Conservation (phyloP, 164 flowering plant genomes). For the Paratinospora sagittata region DNA sequence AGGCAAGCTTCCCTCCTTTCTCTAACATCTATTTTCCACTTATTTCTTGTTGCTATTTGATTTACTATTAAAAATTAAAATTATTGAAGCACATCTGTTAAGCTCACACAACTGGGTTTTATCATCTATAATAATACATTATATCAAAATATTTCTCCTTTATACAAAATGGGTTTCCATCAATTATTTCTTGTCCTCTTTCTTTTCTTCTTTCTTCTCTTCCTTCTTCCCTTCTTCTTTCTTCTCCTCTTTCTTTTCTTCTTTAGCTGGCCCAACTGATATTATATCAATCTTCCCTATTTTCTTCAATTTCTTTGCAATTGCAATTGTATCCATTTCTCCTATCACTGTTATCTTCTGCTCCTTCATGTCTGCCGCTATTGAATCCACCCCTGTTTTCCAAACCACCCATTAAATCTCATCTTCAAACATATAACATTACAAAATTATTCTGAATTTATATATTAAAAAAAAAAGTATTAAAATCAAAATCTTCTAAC, state of each 20-base stretch:
- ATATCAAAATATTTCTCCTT: not conserved
- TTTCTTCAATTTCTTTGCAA: conserved; percentile 65
- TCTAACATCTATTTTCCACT: too few relatives aligned
- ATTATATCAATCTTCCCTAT: conserved; percentile 40
- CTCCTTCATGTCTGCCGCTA: conserved; percentile 77
- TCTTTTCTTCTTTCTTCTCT: conserved; percentile 18
- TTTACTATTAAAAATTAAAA: not conserved
- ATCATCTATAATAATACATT: not conserved
- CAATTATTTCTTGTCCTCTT: conserved; percentile 8
- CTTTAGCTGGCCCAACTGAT: conserved; percentile 93
- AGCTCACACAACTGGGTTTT: not conserved
- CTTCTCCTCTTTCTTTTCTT: conserved; percentile 82
- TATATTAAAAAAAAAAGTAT: too few relatives aligned
- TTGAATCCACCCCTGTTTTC: conserved; percentile 78
- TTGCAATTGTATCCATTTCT: conserved; percentile 66
- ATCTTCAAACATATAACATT: not conserved
- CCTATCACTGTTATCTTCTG: conserved; percentile 82
- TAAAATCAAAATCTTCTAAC: too few relatives aligned
- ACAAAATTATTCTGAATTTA: not conserved
- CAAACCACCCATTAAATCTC: not conserved
- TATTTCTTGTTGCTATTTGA: not conserved
- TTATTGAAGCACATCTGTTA: not conserved
- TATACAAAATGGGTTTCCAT: not conserved
- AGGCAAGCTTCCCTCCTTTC: not conserved
- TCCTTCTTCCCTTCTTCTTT: conserved; percentile 43